Evolutionary conservation across 176 grass and related monocot species (phyloP), one percentile per base, ranked within the genome.

Genomic region (Thalia dealbata): DNA sequence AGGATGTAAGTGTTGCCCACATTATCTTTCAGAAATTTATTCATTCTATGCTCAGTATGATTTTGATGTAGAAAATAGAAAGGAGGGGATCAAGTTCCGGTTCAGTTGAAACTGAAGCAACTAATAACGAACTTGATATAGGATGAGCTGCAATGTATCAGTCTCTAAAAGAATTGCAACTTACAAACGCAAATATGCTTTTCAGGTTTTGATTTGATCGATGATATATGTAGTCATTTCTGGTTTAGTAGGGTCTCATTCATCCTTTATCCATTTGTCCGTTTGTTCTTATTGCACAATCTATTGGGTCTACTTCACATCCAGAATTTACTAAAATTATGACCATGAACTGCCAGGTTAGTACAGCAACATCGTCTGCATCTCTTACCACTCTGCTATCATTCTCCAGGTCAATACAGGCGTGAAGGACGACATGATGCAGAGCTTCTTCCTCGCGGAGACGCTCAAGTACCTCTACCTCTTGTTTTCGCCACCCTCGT

Each of bases 381-480:
- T 10, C 6, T 48, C 6, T 13, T 48, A 10, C 4, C 11, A 2
- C 41, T 51, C 7, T 78, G n/a, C 7, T 7, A 63, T 72, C 51
- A 62, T 6, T 46, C 44, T 46, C 65, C 75, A 95, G 90, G 95
- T 99, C 69, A 99, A 95, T 73, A 91, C 81, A 58, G 95, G 95
- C 54, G 81, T 73, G 67, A 99, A 99, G 32, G 95, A 99, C 21
- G 75, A 95, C 79, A 99, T 86, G 90, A 97, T 99, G 95, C 95
- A 99, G 85, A 91, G 81, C 74, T 97, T 97, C 73, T 97, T 97
- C 72, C 85, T 97, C 29, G 89, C 93, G 75, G 95, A 99, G 82
- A 93, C 90, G 2, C 85, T 93, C 28, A 99, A 93, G 75, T 99
- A 97, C 78, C 89, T 97, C 54, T 97, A 97, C 81, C 83, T 97